Conservation (phyloP, 805 yeast genomes). For the Candida railenensis region DNA sequence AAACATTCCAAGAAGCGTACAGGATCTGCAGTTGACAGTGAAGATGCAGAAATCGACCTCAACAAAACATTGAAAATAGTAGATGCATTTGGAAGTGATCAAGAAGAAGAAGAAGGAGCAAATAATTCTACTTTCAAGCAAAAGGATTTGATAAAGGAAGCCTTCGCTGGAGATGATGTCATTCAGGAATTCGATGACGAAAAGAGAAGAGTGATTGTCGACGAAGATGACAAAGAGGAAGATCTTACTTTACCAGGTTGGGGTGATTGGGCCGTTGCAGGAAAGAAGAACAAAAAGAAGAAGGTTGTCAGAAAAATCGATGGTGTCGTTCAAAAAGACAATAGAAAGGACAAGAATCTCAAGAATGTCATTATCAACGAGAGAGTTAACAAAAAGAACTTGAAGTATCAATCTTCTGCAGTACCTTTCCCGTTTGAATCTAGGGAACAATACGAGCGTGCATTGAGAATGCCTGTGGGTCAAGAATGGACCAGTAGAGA, state of each 20-base stretch:
- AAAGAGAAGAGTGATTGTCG: slow-evolving; percentile 61
- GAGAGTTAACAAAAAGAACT: slow-evolving; percentile 75
- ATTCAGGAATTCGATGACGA: slow-evolving; percentile 77
- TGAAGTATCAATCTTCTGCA: slow-evolving; percentile 81
- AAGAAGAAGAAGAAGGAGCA: slow-evolving; percentile 30
- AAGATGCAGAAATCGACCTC: slow-evolving; percentile 46
- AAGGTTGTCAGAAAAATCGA: slow-evolving; percentile 68
- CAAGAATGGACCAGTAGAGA: slow-evolving; percentile 93
- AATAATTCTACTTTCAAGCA: slow-evolving; percentile 61
- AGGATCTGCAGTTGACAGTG: slow-evolving; percentile 29
- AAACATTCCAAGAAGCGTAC: slow-evolving; percentile 33
- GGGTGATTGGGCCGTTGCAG: slow-evolving; percentile 94
- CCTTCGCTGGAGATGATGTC: slow-evolving; percentile 97
- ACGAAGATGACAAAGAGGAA: slow-evolving; percentile 85
- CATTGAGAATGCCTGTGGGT: slow-evolving; percentile 93
- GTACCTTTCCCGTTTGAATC: slow-evolving; percentile 96
- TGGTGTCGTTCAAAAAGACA: slow-evolving; percentile 71
- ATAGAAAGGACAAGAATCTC: slow-evolving; percentile 74
- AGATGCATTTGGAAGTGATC: slow-evolving; percentile 43
- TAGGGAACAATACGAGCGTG: slow-evolving; percentile 91
- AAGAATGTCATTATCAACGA: slow-evolving; percentile 89
- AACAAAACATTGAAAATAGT: slow-evolving; percentile 54
- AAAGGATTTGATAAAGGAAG: slow-evolving; percentile 79
- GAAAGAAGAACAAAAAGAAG: slow-evolving; percentile 33
- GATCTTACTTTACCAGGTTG: slow-evolving; percentile 93